phyloP scores from a whole-genome alignment of 495 filamentous ascomycete species.

The Lichina pygmaea region DNA sequence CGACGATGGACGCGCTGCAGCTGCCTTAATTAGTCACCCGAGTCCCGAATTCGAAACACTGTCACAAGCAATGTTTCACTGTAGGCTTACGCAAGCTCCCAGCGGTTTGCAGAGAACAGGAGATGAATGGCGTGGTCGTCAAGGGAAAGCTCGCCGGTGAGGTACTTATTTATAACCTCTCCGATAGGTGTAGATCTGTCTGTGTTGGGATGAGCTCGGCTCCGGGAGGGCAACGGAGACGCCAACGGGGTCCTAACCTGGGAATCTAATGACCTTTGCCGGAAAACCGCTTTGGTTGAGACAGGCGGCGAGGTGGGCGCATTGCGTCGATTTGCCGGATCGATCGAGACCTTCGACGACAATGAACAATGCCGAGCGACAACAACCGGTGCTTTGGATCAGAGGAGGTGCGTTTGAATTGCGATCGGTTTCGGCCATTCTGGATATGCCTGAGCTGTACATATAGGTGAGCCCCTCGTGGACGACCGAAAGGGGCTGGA shows the following conservation, averaged over 20 bases:
- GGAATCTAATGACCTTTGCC: conserved; percentile 62
- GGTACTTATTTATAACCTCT: conserved; percentile 67
- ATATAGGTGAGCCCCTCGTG: too few species aligned
- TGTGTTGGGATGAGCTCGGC: conserved; percentile 9
- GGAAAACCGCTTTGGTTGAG: conserved; percentile 31
- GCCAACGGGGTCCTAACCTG: conserved; percentile 33
- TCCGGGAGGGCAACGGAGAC: neutral
- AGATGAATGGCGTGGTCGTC: conserved; percentile 88
- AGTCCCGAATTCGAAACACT: neutral
- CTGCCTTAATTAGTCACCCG: neutral
- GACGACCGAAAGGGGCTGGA: too few species aligned
- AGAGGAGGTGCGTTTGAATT: too few species aligned
- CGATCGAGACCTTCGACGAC: conserved; percentile 87
- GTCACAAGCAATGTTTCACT: neutral
- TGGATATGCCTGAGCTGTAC: too few species aligned
- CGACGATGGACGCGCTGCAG: conserved; percentile 26
- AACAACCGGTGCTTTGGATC: too few species aligned
- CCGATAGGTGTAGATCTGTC: conserved; percentile 79
- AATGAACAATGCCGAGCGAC: conserved; percentile 21
- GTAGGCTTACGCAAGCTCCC: conserved; percentile 43
- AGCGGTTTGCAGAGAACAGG: conserved; percentile 85
- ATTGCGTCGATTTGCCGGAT: conserved; percentile 90
- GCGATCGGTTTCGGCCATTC: too few species aligned
- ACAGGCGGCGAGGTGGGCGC: conserved; percentile 35
- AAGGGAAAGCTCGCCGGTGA: conserved; percentile 36